A percentile compares a stretch with the other conserved stretches of the same genome.
These are phyloP conservation scores for Nakaseomyces sp. DNA, from an alignment of 1,139 yeast species.

Conservation along the genomic window DNA sequence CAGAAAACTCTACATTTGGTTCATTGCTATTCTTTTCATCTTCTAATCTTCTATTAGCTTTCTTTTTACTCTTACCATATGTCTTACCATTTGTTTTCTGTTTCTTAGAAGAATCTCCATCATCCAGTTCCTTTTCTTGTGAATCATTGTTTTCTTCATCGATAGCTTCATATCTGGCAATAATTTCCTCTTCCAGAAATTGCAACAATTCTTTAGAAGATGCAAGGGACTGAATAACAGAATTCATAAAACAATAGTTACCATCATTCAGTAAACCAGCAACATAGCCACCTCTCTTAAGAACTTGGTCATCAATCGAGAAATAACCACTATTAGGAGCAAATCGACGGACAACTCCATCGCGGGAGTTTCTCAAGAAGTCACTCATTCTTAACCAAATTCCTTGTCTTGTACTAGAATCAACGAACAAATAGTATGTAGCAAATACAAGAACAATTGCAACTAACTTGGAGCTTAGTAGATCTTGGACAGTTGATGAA, in stretches of 20 bases:
- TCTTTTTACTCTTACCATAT: slow-evolving; percentile 21
- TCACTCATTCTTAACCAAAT: slow-evolving; percentile 4
- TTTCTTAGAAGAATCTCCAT: slow-evolving; percentile 5
- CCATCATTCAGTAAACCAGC: slow-evolving; percentile 89
- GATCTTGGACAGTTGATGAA: slow-evolving; percentile 1
- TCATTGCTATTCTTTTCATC: slow-evolving; percentile 15
- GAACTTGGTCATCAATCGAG: slow-evolving; percentile 18
- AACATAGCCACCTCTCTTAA: slow-evolving; percentile 54
- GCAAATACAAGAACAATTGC: not conserved
- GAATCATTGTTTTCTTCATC: slow-evolving; percentile 26
- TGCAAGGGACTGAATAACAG: slow-evolving; percentile 76
- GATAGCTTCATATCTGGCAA: slow-evolving; percentile 30
- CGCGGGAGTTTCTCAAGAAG: slow-evolving; percentile 8
- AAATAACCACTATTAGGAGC: slow-evolving; percentile 13
- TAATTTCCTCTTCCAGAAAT: slow-evolving; percentile 50
- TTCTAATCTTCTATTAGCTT: slow-evolving; percentile 11
- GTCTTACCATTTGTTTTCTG: slow-evolving; percentile 7
- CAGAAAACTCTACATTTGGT: slow-evolving; percentile 39
- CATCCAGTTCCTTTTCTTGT: slow-evolving; percentile 8
- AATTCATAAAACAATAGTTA: slow-evolving; percentile 88
- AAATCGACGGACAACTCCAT: slow-evolving; percentile 19
- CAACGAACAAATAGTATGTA: slow-evolving; percentile 1
- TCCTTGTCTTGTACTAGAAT: slow-evolving; percentile 3
- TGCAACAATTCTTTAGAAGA: slow-evolving; percentile 55
- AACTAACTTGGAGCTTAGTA: slow-evolving; percentile 4